Conservation (phyloP, 2,329 filamentous ascomycete species). For the Verticillium klebahnii region DNA sequence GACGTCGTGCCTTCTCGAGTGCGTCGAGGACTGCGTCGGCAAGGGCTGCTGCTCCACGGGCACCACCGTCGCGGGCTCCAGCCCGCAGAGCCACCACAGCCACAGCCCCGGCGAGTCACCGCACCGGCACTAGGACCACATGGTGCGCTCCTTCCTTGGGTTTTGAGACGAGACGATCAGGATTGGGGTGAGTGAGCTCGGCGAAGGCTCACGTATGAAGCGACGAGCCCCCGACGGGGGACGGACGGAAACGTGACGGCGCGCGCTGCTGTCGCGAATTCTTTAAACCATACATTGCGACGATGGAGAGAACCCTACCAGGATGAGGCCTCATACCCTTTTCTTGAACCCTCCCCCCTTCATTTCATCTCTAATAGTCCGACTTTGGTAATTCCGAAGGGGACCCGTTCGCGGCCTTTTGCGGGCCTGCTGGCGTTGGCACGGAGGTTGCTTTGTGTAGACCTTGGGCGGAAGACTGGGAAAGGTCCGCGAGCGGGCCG, state of each 20-base stretch:
- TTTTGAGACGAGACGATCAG: not conserved
- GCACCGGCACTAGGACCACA: conserved; percentile 23
- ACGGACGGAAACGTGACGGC: not conserved
- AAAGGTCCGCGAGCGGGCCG: not conserved
- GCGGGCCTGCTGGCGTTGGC: not conserved
- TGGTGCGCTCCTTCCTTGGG: not conserved
- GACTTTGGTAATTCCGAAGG: not conserved
- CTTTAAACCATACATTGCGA: not conserved
- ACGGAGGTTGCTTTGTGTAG: not conserved
- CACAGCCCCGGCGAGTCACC: conserved; percentile 22
- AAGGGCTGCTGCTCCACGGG: conserved; percentile 37
- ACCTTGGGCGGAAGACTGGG: not conserved
- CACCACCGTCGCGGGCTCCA: conserved; percentile 22
- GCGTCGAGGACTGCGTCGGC: conserved; percentile 42
- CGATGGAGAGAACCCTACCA: not conserved
- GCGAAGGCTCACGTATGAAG: not conserved
- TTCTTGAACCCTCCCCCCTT: no score
- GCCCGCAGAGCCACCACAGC: conserved; percentile 24
- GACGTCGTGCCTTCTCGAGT: conserved; percentile 45
- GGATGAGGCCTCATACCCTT: not conserved
- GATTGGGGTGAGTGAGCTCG: not conserved
- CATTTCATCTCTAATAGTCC: no score
- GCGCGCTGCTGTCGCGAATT: not conserved
- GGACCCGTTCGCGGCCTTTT: not conserved
- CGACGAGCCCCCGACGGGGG: not conserved